phyloP scores from a whole-genome alignment of 257 asterid species.

The Capsicum baccatum region DNA sequence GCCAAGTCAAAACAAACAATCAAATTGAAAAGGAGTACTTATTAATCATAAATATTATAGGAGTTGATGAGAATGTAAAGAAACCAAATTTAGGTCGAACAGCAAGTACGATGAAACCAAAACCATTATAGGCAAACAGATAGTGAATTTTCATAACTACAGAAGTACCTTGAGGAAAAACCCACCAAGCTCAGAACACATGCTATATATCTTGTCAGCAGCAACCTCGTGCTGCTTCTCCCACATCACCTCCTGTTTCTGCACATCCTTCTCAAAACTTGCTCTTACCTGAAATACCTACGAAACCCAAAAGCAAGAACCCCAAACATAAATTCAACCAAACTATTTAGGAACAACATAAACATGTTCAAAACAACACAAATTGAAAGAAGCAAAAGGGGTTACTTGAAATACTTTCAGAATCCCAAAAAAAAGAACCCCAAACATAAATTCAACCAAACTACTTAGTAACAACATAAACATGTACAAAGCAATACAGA shows the following conservation, averaged over 20 bases:
- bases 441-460: no score
- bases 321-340: not conserved
- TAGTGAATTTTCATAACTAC: not conserved
- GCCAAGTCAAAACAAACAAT: not conserved
- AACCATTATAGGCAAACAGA: not conserved
- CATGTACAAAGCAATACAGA: no score
- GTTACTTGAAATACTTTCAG: not conserved
- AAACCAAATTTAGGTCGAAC: not conserved
- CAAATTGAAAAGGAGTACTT: not conserved
- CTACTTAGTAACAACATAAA: no score
- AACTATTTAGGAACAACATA: not conserved
- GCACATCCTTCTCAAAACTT: slow-evolving; percentile 72
- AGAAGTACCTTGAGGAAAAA: slow-evolving; percentile 85
- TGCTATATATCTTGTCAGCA: slow-evolving; percentile 87
- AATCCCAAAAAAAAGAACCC: no score
- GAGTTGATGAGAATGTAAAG: not conserved
- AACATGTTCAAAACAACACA: not conserved
- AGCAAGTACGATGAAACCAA: not conserved
- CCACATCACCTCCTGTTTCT: slow-evolving; percentile 92
- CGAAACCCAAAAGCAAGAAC: slow-evolving; percentile 9
- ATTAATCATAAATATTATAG: not conserved
- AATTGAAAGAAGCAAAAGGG: not conserved
- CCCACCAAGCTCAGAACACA: slow-evolving; percentile 97
- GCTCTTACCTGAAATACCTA: slow-evolving; percentile 89
- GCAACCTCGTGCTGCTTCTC: slow-evolving; percentile 95